Conservation (phyloP, 345 rosid species). For the Bretschneidera sinensis region DNA sequence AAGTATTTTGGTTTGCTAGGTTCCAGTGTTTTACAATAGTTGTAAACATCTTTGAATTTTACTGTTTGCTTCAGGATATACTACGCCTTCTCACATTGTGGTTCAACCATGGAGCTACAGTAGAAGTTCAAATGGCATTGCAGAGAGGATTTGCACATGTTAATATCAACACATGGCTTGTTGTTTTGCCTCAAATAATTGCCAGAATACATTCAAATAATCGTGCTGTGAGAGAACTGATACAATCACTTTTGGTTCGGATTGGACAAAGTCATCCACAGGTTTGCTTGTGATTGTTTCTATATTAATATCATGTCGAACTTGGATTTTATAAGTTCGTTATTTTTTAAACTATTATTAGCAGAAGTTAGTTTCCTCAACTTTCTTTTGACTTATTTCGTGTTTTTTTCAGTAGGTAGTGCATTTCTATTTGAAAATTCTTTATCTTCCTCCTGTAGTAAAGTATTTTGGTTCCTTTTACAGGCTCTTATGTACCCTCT, state of each 20-base stretch:
- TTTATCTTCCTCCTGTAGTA: slow-evolving; percentile 7
- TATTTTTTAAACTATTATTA: neutral
- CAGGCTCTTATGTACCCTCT: slow-evolving; percentile 99
- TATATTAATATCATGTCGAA: neutral
- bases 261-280: slow-evolving; percentile 97
- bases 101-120: slow-evolving; percentile 97
- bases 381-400: neutral
- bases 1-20: too few relatives aligned
- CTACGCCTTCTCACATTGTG: slow-evolving; percentile 96
- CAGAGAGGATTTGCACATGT: slow-evolving; percentile 80
- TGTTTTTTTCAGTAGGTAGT: neutral
- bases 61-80: slow-evolving; percentile 66
- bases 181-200: slow-evolving; percentile 95
- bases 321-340: neutral
- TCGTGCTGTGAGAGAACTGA: slow-evolving; percentile 86
- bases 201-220: slow-evolving; percentile 98
- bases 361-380: slow-evolving; percentile 2
- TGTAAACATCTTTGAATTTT: neutral
- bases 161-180: slow-evolving; percentile 96
- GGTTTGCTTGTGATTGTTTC: slow-evolving; percentile 42
- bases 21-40: too few relatives aligned
- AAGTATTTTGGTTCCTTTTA: slow-evolving; percentile 9
- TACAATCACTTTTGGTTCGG: slow-evolving; percentile 90
- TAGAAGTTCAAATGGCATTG: slow-evolving; percentile 85
- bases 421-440: neutral